Base-by-base conservation (phyloP, 108 stramenopile species). In the Pseudonitzschia multiseries region DNA sequence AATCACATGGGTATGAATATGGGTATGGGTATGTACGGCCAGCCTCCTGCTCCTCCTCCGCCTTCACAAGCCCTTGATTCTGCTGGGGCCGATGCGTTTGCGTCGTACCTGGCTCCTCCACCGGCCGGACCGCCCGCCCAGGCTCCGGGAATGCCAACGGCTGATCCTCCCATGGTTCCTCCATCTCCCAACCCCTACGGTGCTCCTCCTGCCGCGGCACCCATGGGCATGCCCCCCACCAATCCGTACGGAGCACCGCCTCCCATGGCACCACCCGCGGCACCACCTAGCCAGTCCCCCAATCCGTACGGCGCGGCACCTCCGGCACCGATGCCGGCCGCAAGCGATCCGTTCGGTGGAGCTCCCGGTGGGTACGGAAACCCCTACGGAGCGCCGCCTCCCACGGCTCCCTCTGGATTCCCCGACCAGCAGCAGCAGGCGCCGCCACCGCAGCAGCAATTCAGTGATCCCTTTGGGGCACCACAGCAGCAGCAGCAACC, bases 221-320 rank as follows among this genome's bases (percentile, higher is more conserved):
- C 70, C 20, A 51, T 44, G 21, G 51, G 28, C 6, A 29, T n/a
- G 15, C 74, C 74, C 27, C 68, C 67, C 26, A 17, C 75, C n/a
- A 67, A 32, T 65, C 76, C 69, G 36, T 71, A 70, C 29, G 76
- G 69, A 53, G 84, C 75, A 43, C 68, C 72, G 31, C 32, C 61
- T 65, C 67, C 50, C 32, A 62, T 42, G 53, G 57, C 20, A 21
- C 71, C 20, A 71, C 73, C 62, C 65, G 44, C 26, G 17, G 17
- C 46, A 14, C 46, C 46, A 48, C 46, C 80, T 63, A 32, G 5
- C 51, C 67, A 61, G 56, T 71, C 71, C 53, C 6, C 71, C 79
- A n/a, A 77, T 71, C 79, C 81, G 18, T 80, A 80, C 44, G 72
- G 75, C 13, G 74, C 17, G 18, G 17, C 75, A 44, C 60, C 72